These are phyloP conservation scores for Thyridium curvatum DNA, from an alignment of 2,329 filamentous ascomycete genomes.

Conservation along the genomic window DNA sequence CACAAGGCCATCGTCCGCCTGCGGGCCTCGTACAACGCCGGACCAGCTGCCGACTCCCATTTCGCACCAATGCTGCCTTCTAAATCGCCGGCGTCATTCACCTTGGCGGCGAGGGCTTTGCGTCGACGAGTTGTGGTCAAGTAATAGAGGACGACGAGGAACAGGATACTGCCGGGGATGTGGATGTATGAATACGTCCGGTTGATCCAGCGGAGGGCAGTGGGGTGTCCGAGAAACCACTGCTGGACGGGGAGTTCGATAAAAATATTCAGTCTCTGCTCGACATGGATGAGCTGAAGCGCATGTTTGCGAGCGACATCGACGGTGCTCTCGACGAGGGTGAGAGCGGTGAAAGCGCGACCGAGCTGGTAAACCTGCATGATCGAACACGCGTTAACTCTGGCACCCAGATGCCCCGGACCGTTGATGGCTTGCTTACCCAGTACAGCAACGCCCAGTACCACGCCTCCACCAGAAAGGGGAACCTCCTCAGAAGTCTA, in stretches of 20 bases:
- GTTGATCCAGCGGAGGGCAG: slow-evolving; percentile 63
- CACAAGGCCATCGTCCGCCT: slow-evolving; percentile 56
- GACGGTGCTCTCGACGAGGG: slow-evolving; percentile 61
- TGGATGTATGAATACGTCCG: slow-evolving; percentile 72
- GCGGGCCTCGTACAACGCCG: slow-evolving; percentile 47
- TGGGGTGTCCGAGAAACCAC: slow-evolving; percentile 41
- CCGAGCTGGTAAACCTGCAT: slow-evolving; percentile 66
- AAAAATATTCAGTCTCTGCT: slow-evolving; percentile 59
- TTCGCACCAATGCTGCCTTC: slow-evolving; percentile 19
- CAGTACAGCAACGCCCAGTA: slow-evolving; percentile 75
- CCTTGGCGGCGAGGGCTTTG: slow-evolving; percentile 6
- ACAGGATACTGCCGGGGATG: slow-evolving; percentile 69
- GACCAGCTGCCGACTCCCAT: slow-evolving; percentile 32
- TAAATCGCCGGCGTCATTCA: too few species aligned
- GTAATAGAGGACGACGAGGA: slow-evolving; percentile 59
- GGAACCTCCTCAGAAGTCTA: slow-evolving; percentile 58
- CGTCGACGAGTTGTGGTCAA: slow-evolving; percentile 54
- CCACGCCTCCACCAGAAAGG: slow-evolving; percentile 70
- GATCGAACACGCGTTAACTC: not conserved
- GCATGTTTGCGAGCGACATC: slow-evolving; percentile 63
- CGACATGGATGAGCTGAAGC: slow-evolving; percentile 60
- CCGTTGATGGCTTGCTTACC: slow-evolving; percentile 44
- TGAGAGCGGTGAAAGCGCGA: slow-evolving; percentile 64
- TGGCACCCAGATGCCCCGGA: too few species aligned
- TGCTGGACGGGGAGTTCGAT: slow-evolving; percentile 57